Evolutionary conservation across 371 early-diverging fungal genomes (phyloP), one percentile per base, ranked within the genome.

Genomic region (Apophysomyces trapeziformis): DNA sequence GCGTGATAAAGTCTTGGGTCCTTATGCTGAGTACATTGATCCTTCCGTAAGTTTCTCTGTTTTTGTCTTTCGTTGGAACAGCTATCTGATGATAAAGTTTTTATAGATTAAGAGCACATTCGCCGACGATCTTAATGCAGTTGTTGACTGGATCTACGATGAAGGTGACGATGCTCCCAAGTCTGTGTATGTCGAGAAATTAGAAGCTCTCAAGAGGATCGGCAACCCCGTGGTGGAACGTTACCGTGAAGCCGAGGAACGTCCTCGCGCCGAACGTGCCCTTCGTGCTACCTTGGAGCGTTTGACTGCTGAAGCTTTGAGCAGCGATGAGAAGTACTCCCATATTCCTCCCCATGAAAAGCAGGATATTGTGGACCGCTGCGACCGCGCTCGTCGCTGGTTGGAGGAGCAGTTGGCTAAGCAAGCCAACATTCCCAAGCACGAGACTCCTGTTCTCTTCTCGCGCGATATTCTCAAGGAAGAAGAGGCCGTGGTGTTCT

Each of bases 81-180:
- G 41, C 0, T 35, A 26, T 37, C 26, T 18, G 4, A 39, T n/a
- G 7, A 5, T n/a, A 26, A 26, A 7, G n/a, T 50, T 18, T 14
- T 7, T 54, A 36, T 57, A 63, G 64, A 35, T 89, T 78, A 89
- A 91, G 81, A 86, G 88, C 7, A 74, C 82, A 67, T 94, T 95
- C 80, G 68, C 87, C 66, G 65, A 71, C 50, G 83, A 87, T 41
- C 84, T 97, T 64, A 90, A 85, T 70, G 89, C 82, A 35, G 89
- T 90, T 63, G 99, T 98, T 86, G 93, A 96, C 76, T 99, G 99
- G 99, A 88, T 99, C 68, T 99, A 99, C 84, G 93, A 90, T 61
- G 98, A 97, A 69, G 99, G 97, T 58, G 96, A 96, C 72, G 95
- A 94, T 69, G 89, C 93, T 44, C 86, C 94, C 75, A 95, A 95